Evolutionary conservation across 2,329 filamentous ascomycete genomes (phyloP), one percentile per base, ranked within the genome.

Genomic region (Tolypocladium amazonense): DNA sequence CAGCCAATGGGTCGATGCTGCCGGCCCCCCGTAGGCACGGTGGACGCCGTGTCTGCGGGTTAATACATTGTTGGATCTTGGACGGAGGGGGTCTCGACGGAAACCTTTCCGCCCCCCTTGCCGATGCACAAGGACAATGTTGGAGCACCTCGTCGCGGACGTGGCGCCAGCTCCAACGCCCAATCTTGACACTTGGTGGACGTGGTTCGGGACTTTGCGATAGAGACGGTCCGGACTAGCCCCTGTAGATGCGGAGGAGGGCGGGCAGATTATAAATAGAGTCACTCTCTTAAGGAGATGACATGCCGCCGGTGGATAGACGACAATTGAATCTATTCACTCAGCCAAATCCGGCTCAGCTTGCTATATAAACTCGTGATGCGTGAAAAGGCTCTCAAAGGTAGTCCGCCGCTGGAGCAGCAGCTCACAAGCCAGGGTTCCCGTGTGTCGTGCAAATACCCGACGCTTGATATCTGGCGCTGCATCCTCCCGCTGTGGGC

Each of bases 1-100:
- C 65, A 66, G 73, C 75, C 72, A 73, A 71, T 75, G 77, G 79
- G 79, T 78, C 79, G 79, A 81, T 81, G 77, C 79, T 81, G 73
- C 50, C 79, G 77, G 68, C 77, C 78, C 74, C 77, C 66, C 75
- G 73, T 70, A 71, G 71, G 64, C 60, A 66, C 57, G 60, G 62
- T 60, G 60, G 56, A 61, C 63, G 64, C 64, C 63, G 62, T 68
- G 65, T 67, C 64, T 65, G 61, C 65, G 68, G 67, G 69, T 68
- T 62, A 64, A 69, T 68, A 67, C 61, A 61, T 71, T 70, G 9
- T 63, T 67, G 64, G 64, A 67, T 68, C 64, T 66, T 66, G 70
- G 69, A 67, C 65, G 66, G 57, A 59, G 35, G 50, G 50, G 50
- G 27, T 18, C 23, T 15, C 27, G 47, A 33, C 47, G 47, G 50